Evolutionary conservation across 2,329 filamentous ascomycete genomes (phyloP), one percentile per base, ranked within the genome.

Genomic region (Colletotrichum salicis): DNA sequence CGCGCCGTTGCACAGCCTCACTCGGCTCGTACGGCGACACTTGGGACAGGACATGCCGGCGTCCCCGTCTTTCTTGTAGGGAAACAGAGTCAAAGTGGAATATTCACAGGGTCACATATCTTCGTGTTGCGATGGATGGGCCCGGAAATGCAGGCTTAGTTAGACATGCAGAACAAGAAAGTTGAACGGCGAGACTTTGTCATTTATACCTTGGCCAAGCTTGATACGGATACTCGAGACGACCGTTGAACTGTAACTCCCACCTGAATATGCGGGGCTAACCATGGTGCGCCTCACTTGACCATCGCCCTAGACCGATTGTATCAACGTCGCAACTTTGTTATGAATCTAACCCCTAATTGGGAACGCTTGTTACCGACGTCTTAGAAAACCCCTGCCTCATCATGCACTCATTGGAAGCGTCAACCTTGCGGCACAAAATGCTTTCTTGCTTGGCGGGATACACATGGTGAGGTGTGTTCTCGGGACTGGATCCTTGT

Each of bases 401-500:
- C 51, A 31, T n/a, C 11, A 27, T 48, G 55, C 45, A 60, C 22
- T 29, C 12, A 27, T 60, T 11, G 29, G 55, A 70, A 59, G 60
- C 59, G 65, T 64, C 70, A 64, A 61, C 13, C 27, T n/a, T 52
- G 70, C 60, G 59, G 65, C 60, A 60, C 35, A 69, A 41, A 51
- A 24, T 60, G 41, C 27, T 60, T 3, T 33, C 54, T 41, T 55
- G 35, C 48, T 64, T 72, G 48, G 60, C 29, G 59, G 63, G n/a
- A 15, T 55, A 52, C 24, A 35, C 24, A 45, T 6, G 22, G 41
- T 48, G 41, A 41, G 10, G 27, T 67, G 59, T 69, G 59, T 69
- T 55, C 58, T 68, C 58, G 27, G 54, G 69, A 52, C 33, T 71
- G 58, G 48, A 19, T 56, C 41, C 59, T 70, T 48, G 62, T 11